Evolutionary conservation across 163 green algal species (phyloP).

Genomic region (Trebouxiophyceae sp.): DNA sequence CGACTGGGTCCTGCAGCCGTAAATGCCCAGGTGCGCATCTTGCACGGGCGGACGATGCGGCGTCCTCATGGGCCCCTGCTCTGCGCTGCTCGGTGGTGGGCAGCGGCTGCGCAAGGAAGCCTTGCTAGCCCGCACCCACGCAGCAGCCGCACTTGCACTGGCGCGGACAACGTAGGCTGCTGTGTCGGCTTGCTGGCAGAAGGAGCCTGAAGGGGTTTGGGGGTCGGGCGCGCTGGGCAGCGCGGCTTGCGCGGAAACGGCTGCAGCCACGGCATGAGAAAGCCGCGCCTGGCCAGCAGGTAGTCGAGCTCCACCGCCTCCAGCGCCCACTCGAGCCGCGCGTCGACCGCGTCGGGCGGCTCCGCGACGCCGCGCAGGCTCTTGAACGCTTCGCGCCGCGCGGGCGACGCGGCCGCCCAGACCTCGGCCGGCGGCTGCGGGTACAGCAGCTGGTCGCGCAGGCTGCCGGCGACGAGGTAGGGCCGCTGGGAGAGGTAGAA

Average conservation of each 20-base stretch:
- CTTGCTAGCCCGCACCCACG: no score
- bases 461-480: constrained; percentile 77
- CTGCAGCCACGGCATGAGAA: no score
- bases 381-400: constrained; percentile 1
- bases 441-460: constrained; percentile 94
- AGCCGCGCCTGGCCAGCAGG: constrained; percentile 52
- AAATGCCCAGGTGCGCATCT: no score
- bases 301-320: constrained; percentile 81
- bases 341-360: constrained; percentile 26
- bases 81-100: no score
- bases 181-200: no score
- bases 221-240: not conserved
- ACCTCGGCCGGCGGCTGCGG: constrained; percentile 64
- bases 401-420: constrained; percentile 23
- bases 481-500: constrained; percentile 90
- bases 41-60: no score
- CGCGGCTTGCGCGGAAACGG: not conserved
- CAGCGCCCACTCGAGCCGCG: constrained; percentile 49
- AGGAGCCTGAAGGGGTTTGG: no score
- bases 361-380: constrained; percentile 8
- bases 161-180: no score
- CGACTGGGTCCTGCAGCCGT: no score
- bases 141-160: no score
- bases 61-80: no score
- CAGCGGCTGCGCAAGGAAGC: no score